Evolutionary conservation across 352 stramenopile genomes (phyloP), one percentile per base, ranked within the genome.

Genomic region (Phytopythium kandeliae): DNA sequence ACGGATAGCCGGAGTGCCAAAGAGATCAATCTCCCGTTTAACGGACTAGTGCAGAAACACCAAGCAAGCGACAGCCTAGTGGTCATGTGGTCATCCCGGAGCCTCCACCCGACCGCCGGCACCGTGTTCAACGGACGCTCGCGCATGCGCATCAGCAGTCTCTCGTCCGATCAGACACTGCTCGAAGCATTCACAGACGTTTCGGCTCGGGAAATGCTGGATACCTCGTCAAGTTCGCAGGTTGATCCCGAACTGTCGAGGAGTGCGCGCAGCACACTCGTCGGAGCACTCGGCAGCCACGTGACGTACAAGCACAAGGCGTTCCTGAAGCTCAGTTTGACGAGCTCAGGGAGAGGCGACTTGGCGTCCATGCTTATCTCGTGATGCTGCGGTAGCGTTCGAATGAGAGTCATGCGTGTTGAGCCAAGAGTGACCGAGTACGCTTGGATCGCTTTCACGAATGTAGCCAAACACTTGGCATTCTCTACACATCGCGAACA

Each of bases 41-140:
- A 34, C 22, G 41, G 41, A 16, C 41, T 47, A 0, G 41, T 47
- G 22, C 41, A 47, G 24, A 47, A 47, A 24, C 22, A 19, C 24
- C 41, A 47, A 34, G 1, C 17, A 21, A n/a, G 19, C 19, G 22
- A 47, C 41, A 33, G 22, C 22, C 11, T 47, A 24, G 41, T 33
- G 22, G 6, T 47, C 41, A 47, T 47, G 41, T 47, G 41, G 41
- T 47, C 41, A 3, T 47, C 41, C 22, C 41, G 33, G 22, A 47
- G 31, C 22, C 33, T 47, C 41, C 41, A 47, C 41, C 41, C 41
- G 22, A 47, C 41, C 12, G 41, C 41, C 5, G 41, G 41, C 41
- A 6, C 33, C 22, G 26, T 24, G 13, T 33, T 47, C 26, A n/a
- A 34, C 22, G 16, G 22, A 1, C 21, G 41, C 8, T 17, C 41